These are phyloP conservation scores for Lagenaria siceraria DNA, from an alignment of 306 rosid genomes.

Conservation along the genomic window DNA sequence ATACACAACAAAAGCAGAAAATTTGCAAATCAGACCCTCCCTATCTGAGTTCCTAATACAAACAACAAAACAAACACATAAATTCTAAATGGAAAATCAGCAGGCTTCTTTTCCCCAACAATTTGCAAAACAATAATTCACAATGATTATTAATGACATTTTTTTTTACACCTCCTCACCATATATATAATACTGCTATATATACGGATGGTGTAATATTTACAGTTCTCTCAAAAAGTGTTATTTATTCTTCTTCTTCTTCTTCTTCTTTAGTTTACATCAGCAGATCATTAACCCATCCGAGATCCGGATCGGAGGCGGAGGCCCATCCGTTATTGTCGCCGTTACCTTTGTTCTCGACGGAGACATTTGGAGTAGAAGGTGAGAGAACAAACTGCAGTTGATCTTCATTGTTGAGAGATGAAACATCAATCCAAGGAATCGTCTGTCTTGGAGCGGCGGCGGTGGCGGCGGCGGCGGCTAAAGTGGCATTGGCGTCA, in stretches of 20 bases:
- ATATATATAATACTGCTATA: background rate
- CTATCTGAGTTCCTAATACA: background rate
- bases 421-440: slow-evolving; percentile 40
- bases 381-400: slow-evolving; percentile 49
- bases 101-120: background rate
- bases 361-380: slow-evolving; percentile 20
- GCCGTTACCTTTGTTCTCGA: background rate
- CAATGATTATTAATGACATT: background rate
- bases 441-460: slow-evolving; percentile 8
- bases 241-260: background rate
- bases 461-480: slow-evolving; percentile 6
- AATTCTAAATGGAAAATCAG: background rate
- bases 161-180: background rate
- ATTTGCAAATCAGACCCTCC: background rate
- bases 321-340: slow-evolving; percentile 21
- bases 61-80: background rate
- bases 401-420: slow-evolving; percentile 19
- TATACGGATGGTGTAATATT: slow-evolving; percentile 21
- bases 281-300: slow-evolving; percentile 84
- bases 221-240: slow-evolving; percentile 21
- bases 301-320: slow-evolving; percentile 50
- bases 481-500: slow-evolving; percentile 17
- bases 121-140: background rate
- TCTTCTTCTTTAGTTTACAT: slow-evolving; percentile 31
- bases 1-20: background rate